Evolutionary conservation across 2,329 filamentous ascomycete genomes (phyloP), one percentile per base, ranked within the genome.

Genomic region (Botrytis byssoidea): DNA sequence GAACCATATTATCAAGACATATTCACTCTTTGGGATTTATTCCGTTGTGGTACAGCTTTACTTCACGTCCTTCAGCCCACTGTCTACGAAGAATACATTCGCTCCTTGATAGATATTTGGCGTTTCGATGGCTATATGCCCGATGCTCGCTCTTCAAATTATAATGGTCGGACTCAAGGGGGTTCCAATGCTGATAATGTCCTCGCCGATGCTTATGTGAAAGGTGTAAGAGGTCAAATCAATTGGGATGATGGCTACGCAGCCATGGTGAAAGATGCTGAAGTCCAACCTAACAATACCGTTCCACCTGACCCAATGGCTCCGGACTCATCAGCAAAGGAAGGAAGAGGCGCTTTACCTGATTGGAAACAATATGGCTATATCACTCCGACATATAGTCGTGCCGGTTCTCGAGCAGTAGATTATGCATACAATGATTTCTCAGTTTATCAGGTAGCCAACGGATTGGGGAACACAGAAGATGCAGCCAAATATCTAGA

Each of bases 1-100:
- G 91, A 93, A 80, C 91, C 91, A 2, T 92, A 92, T 78, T 93
- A 91, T 78, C 89, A 92, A 74, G 91, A 93, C 74, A 88, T 91
- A 25, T 92, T 92, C 78, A 93, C 91, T 0, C 86, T 91, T 35
- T 93, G 91, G 91, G 87, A 89, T 74, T 66, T 83, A 25, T 85
- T 92, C 80, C 88, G 91, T 35, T 92, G 89, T 79, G 87, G 88
- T 0, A 91, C 88, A 0, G 82, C 90, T 0, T 83, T 93, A 0
- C 86, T 91, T 75, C 91, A 93, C 46, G 84, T 93, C 32, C 81
- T 93, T 1, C 87, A 92, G 72, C 91, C 91, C 0, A 80, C 78
- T 0, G 85, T 87, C 20, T 90, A 92, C 77, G 88, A 90, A 79
- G 90, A 91, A 78, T 87, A 90, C 75, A 86, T 93, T 66, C 86